These are phyloP conservation scores for Silybum marianum DNA, from an alignment of 129 eudicot genomes.

Conservation along the genomic window DNA sequence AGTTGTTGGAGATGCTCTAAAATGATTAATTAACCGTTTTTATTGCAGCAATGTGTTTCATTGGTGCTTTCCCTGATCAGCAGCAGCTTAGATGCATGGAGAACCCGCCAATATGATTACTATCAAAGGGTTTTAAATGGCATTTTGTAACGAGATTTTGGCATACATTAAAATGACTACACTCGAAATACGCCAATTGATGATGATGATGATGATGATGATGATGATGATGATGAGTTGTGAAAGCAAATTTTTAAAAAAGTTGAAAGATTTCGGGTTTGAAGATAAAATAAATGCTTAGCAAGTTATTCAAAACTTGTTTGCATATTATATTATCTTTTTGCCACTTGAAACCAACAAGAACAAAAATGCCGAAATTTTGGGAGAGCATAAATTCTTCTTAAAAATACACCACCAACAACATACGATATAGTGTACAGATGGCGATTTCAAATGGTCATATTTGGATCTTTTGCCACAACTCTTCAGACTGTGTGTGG, in stretches of 20 bases:
- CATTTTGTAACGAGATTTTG: conserved; percentile 57
- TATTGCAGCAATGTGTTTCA: conserved; percentile 94
- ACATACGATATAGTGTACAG: conserved; percentile 43
- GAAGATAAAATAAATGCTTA: conserved; percentile 17
- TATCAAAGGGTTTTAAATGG: conserved; percentile 96
- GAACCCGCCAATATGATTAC: conserved; percentile 97
- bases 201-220: neutral
- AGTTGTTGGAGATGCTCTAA: no score
- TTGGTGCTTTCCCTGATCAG: conserved; percentile 96
- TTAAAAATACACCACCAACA: neutral
- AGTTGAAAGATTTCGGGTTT: conserved; percentile 6
- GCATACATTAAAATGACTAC: neutral
- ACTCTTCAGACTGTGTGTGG: neutral
- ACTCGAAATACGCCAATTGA: conserved; percentile 26
- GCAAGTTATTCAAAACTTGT: conserved; percentile 22
- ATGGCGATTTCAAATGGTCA: conserved; percentile 24
- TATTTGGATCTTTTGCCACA: conserved; percentile 24
- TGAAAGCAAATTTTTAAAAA: conserved; percentile 4
- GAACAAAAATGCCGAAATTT: conserved; percentile 11
- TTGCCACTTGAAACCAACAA: conserved; percentile 10
- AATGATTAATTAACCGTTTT: conserved; percentile 5
- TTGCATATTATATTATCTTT: conserved; percentile 23
- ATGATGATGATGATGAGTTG: neutral
- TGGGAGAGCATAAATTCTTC: conserved; percentile 28
- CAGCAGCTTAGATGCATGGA: conserved; percentile 99